Conservation (phyloP, 257 asterid genomes). For the Leonotis leonurus region DNA sequence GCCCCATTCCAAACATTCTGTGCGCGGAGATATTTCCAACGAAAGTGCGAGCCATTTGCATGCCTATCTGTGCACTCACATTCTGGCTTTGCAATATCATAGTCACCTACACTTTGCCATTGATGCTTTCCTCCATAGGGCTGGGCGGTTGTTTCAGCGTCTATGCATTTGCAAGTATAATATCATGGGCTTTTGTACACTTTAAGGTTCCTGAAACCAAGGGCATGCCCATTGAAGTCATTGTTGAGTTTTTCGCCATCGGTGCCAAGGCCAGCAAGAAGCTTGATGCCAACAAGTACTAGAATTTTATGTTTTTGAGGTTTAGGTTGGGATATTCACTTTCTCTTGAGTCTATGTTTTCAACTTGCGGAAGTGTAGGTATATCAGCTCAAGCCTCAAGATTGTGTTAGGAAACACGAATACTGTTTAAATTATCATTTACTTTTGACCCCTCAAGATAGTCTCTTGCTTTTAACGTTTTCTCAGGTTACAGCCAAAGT, state of each 20-base stretch:
- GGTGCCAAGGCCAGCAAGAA: slow-evolving; percentile 46
- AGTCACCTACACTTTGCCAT: slow-evolving; percentile 46
- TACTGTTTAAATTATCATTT: neutral
- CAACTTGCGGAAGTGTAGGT: neutral
- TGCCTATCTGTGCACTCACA: slow-evolving; percentile 47
- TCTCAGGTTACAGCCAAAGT: too few species aligned
- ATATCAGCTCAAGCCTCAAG: neutral
- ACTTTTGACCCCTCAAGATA: too few species aligned
- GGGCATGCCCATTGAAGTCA: slow-evolving; percentile 83
- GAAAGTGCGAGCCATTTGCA: slow-evolving; percentile 52
- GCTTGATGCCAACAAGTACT: neutral
- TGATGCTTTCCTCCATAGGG: slow-evolving; percentile 45
- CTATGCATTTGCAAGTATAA: slow-evolving; percentile 37
- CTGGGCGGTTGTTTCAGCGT: slow-evolving; percentile 57
- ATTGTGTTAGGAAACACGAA: neutral
- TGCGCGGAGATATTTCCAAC: slow-evolving; percentile 73
- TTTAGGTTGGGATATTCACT: neutral
- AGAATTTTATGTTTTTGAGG: neutral
- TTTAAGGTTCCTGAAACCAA: slow-evolving; percentile 70
- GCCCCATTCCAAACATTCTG: slow-evolving; percentile 65
- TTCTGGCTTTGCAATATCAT: slow-evolving; percentile 44
- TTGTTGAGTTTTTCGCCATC: slow-evolving; percentile 50
- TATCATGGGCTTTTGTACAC: slow-evolving; percentile 53
- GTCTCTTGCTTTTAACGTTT: too few species aligned
- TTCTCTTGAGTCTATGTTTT: neutral